Conservation (phyloP, 169 alveolate species). For the Plasmodium vinckei region DNA sequence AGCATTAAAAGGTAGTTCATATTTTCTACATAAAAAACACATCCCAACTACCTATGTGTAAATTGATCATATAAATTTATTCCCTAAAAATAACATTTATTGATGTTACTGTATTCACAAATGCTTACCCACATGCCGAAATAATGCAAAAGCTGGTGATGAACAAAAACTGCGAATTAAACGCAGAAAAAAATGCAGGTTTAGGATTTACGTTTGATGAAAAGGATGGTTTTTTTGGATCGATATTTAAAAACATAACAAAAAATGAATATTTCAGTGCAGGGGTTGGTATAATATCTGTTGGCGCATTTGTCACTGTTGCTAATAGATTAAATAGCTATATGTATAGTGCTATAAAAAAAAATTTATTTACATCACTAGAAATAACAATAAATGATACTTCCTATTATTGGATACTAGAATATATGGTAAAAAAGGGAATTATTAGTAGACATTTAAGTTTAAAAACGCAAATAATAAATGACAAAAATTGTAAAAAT, state of each 20-base stretch:
- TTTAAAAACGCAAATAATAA: constrained; percentile 48
- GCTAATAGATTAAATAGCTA: constrained; percentile 69
- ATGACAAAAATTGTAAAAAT: constrained; percentile 46
- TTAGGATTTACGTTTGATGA: constrained; percentile 2
- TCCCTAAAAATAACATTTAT: background rate
- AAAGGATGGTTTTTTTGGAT: constrained; percentile 42
- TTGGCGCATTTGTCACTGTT: constrained; percentile 76
- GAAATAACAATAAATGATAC: constrained; percentile 84
- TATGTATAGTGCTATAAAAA: constrained; percentile 71
- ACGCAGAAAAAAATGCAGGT: constrained; percentile 3
- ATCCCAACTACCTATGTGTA: too few relatives aligned
- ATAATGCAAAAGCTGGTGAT: constrained; percentile 52
- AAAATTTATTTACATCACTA: constrained; percentile 64
- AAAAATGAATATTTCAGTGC: constrained; percentile 77
- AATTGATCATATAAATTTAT: too few relatives aligned
- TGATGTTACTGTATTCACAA: background rate
- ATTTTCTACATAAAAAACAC: too few relatives aligned
- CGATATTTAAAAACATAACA: constrained; percentile 71
- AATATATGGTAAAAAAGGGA: constrained; percentile 80
- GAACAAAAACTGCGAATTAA: constrained; percentile 23
- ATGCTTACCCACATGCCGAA: background rate
- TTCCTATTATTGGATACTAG: constrained; percentile 84
- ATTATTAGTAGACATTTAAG: constrained; percentile 78
- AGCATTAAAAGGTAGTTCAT: too few relatives aligned
- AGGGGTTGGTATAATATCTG: constrained; percentile 79